Percentiles rank a stretch among this genome's conserved stretches.
These are phyloP conservation scores for Cyberlindnera xishuangbannaensis DNA, from an alignment of 805 yeast genomes.

Conservation along the genomic window DNA sequence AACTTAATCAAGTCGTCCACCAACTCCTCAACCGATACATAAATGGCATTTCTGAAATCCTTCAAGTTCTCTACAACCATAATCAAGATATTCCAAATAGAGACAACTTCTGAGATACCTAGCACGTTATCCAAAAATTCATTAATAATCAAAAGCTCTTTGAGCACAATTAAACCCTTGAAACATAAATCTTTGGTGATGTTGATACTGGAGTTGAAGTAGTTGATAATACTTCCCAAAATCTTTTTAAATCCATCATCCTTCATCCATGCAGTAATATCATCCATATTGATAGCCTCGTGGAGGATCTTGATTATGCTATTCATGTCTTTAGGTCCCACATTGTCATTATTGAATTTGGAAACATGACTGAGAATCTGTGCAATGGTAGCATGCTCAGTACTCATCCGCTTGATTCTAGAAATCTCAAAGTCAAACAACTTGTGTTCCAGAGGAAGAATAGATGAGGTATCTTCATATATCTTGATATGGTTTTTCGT, in stretches of 20 bases:
- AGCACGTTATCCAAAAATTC: slow-evolving; percentile 10
- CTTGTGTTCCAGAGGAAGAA: slow-evolving; percentile 6
- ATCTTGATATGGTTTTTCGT: slow-evolving; percentile 18
- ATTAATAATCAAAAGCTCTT: slow-evolving; percentile 20
- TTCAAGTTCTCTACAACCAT: slow-evolving; percentile 24
- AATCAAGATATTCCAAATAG: slow-evolving; percentile 18
- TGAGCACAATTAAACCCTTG: slow-evolving; percentile 23
- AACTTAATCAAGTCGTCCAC: slow-evolving; percentile 18
- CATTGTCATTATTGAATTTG: slow-evolving; percentile 14
- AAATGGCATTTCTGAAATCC: slow-evolving; percentile 20
- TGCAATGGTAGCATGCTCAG: slow-evolving; percentile 9
- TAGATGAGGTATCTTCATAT: slow-evolving; percentile 18
- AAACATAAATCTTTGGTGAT: slow-evolving; percentile 21
- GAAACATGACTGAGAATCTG: slow-evolving; percentile 7
- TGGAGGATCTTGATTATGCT: slow-evolving; percentile 17
- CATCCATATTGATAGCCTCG: slow-evolving; percentile 9
- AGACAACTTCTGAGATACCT: slow-evolving; percentile 4
- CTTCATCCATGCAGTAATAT: slow-evolving; percentile 16
- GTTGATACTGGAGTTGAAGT: slow-evolving; percentile 19
- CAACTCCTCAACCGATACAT: slow-evolving; percentile 23
- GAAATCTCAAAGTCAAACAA: slow-evolving; percentile 18
- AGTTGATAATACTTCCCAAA: slow-evolving; percentile 10
- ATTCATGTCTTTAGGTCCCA: slow-evolving; percentile 12
- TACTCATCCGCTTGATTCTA: slow-evolving; percentile 7
- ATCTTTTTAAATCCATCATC: slow-evolving; percentile 15